Base-by-base conservation (phyloP, 208 protist genomes). In the Phytomonas francai region DNA sequence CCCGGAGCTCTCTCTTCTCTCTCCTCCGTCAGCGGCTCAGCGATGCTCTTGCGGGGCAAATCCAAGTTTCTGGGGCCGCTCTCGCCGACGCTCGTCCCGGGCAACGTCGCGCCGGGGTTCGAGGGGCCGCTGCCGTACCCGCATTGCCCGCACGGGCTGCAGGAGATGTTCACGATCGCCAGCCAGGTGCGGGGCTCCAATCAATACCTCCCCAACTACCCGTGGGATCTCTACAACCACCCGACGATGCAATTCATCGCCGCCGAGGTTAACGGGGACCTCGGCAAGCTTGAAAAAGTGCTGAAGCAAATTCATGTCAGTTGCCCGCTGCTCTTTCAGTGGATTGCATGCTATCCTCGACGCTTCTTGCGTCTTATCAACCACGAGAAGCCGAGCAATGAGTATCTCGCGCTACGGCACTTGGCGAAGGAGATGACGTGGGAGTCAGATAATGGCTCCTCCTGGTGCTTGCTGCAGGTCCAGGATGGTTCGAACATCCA, bases 201-300 rank as follows among this genome's bases (percentile, higher is more conserved):
- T 8, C 65, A 74, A n/a, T 59, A 74, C 49, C 63, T 73, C 30
- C 70, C 73, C 4, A 59, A 63, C 22, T 71, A 77, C 57, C 73
- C 77, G 16, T 45, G 63, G 51, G 62, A 59, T 0, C 59, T 89
- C 12, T 83, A 79, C 63, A 63, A 78, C 39, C 79, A 87, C 67
- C 85, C 79, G 30, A 83, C 79, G 0, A 79, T 90, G 75, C 65
- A 80, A 33, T 78, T 76, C 64, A 86, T 91, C 34, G 75, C 83
- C 7, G 74, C 76, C 39, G 73, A 78, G 66, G 77, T 87, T 4
- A 73, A 77, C 45, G 72, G 79, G 31, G 61, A 83, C 63, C 71
- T 82, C 27, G 34, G 61, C 32, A 68, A 74, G 45, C 63, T 92
- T 54, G 71, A 76, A 16, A 70, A 72, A 7, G 64, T 88, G 0